A percentile compares a stretch with the other conserved stretches of the same genome.
Conservation (phyloP, 805 yeast species). For the Lachancea cidri region DNA sequence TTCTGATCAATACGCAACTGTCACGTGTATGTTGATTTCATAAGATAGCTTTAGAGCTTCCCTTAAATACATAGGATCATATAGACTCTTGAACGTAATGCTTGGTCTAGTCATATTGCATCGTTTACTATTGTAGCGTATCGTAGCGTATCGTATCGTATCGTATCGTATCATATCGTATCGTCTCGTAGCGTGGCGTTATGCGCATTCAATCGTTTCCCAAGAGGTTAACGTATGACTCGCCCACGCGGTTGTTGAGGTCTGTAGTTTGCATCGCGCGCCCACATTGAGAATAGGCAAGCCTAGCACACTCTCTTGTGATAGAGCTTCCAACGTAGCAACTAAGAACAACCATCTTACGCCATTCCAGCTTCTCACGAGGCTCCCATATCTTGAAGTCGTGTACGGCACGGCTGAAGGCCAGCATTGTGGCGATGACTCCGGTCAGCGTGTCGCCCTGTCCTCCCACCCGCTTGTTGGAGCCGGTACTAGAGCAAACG, state of each 20-base stretch:
- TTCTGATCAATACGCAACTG: no score
- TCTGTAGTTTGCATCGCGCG: conserved; percentile 85
- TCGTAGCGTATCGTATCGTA: not conserved
- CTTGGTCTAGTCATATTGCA: no score
- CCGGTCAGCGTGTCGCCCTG: conserved; percentile 96
- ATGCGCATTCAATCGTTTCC: not conserved
- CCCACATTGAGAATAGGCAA: conserved; percentile 61
- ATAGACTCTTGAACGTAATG: no score
- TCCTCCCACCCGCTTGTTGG: conserved; percentile 83
- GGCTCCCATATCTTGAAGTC: conserved; percentile 54
- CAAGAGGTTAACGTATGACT: conserved; percentile 40
- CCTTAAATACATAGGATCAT: no score
- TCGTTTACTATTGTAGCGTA: no score
- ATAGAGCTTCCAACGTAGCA: conserved; percentile 67
- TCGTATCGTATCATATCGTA: not conserved
- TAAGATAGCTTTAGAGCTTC: no score
- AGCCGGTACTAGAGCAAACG: conserved; percentile 50
- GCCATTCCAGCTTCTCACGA: conserved; percentile 33
- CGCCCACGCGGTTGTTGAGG: conserved; percentile 62
- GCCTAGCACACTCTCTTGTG: conserved; percentile 57
- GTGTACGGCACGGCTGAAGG: conserved; percentile 72
- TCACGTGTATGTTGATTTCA: no score
- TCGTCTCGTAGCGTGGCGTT: not conserved
- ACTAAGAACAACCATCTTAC: conserved; percentile 42
- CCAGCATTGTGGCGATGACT: conserved; percentile 69